phyloP scores from a whole-genome alignment of 805 yeast species.

The Candida corydali region DNA sequence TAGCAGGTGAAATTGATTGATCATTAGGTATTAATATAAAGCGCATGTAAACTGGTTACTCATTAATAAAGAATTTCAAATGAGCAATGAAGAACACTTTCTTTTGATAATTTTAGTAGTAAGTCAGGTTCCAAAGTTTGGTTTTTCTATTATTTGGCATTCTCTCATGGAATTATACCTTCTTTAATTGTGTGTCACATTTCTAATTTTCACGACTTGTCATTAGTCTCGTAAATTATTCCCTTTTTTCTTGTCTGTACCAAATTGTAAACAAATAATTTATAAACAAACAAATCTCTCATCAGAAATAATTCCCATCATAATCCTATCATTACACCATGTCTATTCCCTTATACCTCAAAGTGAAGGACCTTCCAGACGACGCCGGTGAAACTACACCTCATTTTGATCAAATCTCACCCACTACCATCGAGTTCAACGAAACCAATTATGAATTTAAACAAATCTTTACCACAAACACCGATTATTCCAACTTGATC shows the following conservation, averaged over 20 bases:
- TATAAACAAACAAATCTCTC: neutral
- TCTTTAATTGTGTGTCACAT: too few species aligned
- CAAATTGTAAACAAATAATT: constrained; percentile 1
- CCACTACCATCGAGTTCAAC: constrained; percentile 17
- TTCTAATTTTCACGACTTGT: too few species aligned
- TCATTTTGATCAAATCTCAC: constrained; percentile 10
- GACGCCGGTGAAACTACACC: neutral
- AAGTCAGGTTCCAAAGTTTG: too few species aligned
- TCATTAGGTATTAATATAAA: too few species aligned
- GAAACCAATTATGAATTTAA: constrained; percentile 19
- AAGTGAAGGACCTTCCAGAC: constrained; percentile 14
- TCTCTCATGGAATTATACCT: neutral
- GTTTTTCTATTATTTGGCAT: too few species aligned
- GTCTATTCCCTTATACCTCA: constrained; percentile 23
- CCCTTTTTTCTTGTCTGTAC: constrained; percentile 3
- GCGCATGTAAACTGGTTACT: too few species aligned
- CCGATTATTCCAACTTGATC: constrained; percentile 6
- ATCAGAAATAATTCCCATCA: neutral
- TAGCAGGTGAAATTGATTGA: too few species aligned
- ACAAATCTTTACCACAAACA: constrained; percentile 12
- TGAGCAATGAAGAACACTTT: too few species aligned
- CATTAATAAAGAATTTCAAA: too few species aligned
- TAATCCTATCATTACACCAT: neutral
- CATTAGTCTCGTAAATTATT: neutral
- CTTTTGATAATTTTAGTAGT: too few species aligned